Evolutionary conservation across 2,329 filamentous ascomycete genomes (phyloP).

Genomic region (Diaporthe sp.): DNA sequence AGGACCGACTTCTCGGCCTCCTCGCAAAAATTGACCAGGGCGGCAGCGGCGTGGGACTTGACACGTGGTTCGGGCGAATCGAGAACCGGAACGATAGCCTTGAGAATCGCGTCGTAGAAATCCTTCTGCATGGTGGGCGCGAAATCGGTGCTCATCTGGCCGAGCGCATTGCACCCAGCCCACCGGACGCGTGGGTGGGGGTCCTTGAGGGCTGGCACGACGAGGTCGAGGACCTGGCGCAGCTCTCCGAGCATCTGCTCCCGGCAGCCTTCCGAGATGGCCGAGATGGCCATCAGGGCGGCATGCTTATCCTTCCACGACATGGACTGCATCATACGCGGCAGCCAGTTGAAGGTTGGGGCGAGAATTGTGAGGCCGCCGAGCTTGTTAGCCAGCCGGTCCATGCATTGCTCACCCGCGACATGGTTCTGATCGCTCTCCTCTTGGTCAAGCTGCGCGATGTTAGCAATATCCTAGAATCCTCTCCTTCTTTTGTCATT

Average conservation of each 20-base stretch:
- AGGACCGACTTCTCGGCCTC: slow-evolving; percentile 94
- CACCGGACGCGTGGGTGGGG: slow-evolving; percentile 94
- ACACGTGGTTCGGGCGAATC: slow-evolving; percentile 92
- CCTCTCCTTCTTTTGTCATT: neutral
- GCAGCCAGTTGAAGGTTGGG: slow-evolving; percentile 96
- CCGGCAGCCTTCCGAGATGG: slow-evolving; percentile 96
- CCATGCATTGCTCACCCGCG: slow-evolving; percentile 98
- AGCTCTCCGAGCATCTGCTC: slow-evolving; percentile 96
- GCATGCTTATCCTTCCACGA: slow-evolving; percentile 97
- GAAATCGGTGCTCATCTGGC: slow-evolving; percentile 99
- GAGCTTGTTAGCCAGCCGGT: slow-evolving; percentile 95
- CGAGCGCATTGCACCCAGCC: slow-evolving; percentile 98
- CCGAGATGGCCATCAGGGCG: slow-evolving; percentile 97
- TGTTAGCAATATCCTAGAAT: slow-evolving; percentile 46
- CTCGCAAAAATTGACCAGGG: slow-evolving; percentile 98
- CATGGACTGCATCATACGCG: slow-evolving; percentile 95
- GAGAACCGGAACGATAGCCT: slow-evolving; percentile 92
- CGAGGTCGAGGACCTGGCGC: slow-evolving; percentile 92
- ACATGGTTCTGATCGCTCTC: slow-evolving; percentile 98
- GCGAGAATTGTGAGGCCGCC: slow-evolving; percentile 93
- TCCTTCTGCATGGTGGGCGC: slow-evolving; percentile 98
- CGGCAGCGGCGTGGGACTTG: slow-evolving; percentile 97
- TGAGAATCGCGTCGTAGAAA: slow-evolving; percentile 89
- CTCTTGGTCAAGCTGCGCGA: slow-evolving; percentile 83
- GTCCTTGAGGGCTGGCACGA: slow-evolving; percentile 92